Base-by-base conservation (phyloP, 1,284 basidiomycete species). In the Takashimella koratensis region DNA sequence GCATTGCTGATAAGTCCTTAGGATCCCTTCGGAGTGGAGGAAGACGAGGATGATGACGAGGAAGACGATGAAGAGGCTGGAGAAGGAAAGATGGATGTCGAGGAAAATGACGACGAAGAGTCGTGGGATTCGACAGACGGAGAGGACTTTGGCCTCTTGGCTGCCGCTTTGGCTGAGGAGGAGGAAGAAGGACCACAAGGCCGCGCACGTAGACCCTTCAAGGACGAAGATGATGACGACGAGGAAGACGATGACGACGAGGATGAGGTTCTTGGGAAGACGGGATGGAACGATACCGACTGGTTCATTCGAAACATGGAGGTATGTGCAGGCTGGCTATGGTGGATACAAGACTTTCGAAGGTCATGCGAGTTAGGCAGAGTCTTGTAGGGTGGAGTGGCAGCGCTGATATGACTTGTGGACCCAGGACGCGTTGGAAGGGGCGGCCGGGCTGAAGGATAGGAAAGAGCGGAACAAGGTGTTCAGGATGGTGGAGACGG, bases 271-370 rank as follows among this genome's bases (percentile, higher is more conserved):
- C 42, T 42, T 8, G 3, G 56, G 52, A 46, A 46, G 36, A 67
- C 80, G 0, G 84, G 83, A 82, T 81, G 80, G 1, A 84, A 86
- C 44, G 68, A 80, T 23, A 84, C 88, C 54, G 85, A 90, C 42
- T 81, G 81, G 39, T 83, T 83, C 60, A 77, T 86, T 45, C 79
- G 78, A n/a, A 65, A 80, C 13, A 81, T 90, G 39, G 73, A 87
- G 65, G 88, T 86, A 59, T 54, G 78, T 73, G 16, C 26, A 51
- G 24, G 39, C 30, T 19, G 12, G n/a, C n/a, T n/a, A n/a, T n/a
- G n/a, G n/a, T n/a, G n/a, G n/a, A n/a, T n/a, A n/a, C n/a, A n/a
- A n/a, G n/a, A n/a, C n/a, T n/a, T n/a, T n/a, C n/a, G n/a, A n/a
- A n/a, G n/a, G n/a, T n/a, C n/a, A n/a, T n/a, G n/a, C n/a, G n/a